Conservation (phyloP, 2,329 filamentous ascomycete species). For the Geosmithia morbida region DNA sequence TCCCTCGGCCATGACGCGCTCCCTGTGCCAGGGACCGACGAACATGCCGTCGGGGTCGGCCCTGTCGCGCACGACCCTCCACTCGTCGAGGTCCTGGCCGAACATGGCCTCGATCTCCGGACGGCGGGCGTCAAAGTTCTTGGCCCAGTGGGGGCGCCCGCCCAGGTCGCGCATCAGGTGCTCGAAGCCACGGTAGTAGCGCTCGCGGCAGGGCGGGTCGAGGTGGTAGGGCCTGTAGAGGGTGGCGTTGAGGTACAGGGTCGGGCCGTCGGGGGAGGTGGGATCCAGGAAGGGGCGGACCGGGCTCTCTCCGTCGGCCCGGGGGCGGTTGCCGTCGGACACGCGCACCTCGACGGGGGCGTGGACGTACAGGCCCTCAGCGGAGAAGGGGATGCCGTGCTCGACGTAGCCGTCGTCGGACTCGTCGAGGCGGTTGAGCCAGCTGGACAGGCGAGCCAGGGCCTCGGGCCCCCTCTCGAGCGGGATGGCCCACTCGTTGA, state of each 20-base stretch:
- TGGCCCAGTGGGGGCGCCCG: slow-evolving; percentile 80
- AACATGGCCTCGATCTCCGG: slow-evolving; percentile 54
- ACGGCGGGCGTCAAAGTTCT: slow-evolving; percentile 61
- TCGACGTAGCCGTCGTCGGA: slow-evolving; percentile 45
- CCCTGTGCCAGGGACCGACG: slow-evolving; percentile 77
- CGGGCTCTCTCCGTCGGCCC: slow-evolving; percentile 4
- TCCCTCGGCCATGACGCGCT: slow-evolving; percentile 38
- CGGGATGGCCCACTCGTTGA: slow-evolving; percentile 96
- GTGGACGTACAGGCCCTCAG: slow-evolving; percentile 69
- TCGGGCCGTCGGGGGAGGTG: slow-evolving; percentile 51
- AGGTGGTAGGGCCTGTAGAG: slow-evolving; percentile 69
- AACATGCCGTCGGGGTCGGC: slow-evolving; percentile 78
- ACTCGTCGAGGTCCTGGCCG: slow-evolving; percentile 49
- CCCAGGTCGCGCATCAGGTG: slow-evolving; percentile 79
- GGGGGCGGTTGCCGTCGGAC: slow-evolving; percentile 29
- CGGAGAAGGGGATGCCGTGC: slow-evolving; percentile 65
- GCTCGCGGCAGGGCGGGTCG: slow-evolving; percentile 60
- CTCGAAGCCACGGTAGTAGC: slow-evolving; percentile 84
- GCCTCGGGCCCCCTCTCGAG: slow-evolving; percentile 78
- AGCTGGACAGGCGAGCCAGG: slow-evolving; percentile 66
- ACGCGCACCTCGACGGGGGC: slow-evolving; percentile 89
- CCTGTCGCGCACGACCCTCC: slow-evolving; percentile 51
- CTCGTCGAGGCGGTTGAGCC: slow-evolving; percentile 53
- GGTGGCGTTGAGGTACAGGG: slow-evolving; percentile 80
- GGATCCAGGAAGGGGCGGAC: slow-evolving; percentile 49